A percentile compares a stretch with the other conserved stretches of the same genome.
phyloP scores from a whole-genome alignment of 345 rosid species.

The Aquilaria sinensis region DNA sequence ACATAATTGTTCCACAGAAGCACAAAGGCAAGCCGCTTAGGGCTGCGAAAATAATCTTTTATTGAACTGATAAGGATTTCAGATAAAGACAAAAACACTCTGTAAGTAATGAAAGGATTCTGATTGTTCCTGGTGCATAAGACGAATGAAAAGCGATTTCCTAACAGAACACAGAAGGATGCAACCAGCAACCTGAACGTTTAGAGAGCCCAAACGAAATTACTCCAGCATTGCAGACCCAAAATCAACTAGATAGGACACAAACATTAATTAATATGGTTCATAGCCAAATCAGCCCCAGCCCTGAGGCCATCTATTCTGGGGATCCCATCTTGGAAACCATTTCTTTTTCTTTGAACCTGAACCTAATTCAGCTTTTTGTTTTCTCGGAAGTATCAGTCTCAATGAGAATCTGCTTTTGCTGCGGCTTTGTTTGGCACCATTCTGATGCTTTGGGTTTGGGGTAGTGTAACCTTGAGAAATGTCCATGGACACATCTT shows the following conservation, averaged over 20 bases:
- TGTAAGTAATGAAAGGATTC: background rate
- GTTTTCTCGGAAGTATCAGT: slow-evolving; percentile 12
- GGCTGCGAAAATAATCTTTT: too few relatives aligned
- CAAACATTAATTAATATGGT: too few relatives aligned
- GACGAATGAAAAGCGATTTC: too few relatives aligned
- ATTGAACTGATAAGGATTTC: background rate
- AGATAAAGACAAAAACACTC: background rate
- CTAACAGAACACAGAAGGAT: too few relatives aligned
- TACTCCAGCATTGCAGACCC: too few relatives aligned
- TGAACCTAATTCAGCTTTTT: slow-evolving; percentile 17
- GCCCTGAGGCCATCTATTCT: slow-evolving; percentile 55
- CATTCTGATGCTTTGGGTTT: slow-evolving; percentile 6
- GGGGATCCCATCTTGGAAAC: slow-evolving; percentile 44
- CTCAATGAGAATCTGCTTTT: slow-evolving; percentile 20
- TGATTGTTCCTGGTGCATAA: too few relatives aligned
- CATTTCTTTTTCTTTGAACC: slow-evolving; percentile 26
- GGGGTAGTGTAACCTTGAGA: background rate
- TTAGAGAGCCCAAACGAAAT: too few relatives aligned
- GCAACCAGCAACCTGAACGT: too few relatives aligned
- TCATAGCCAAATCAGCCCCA: slow-evolving; percentile 29
- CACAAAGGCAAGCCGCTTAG: too few relatives aligned
- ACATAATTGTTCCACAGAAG: too few relatives aligned
- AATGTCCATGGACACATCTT: slow-evolving; percentile 1
- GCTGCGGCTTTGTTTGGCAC: slow-evolving; percentile 14
- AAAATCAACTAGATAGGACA: too few relatives aligned